phyloP scores from a whole-genome alignment of 768 basidiomycete genomes.

The Rhizopogon vulgaris region DNA sequence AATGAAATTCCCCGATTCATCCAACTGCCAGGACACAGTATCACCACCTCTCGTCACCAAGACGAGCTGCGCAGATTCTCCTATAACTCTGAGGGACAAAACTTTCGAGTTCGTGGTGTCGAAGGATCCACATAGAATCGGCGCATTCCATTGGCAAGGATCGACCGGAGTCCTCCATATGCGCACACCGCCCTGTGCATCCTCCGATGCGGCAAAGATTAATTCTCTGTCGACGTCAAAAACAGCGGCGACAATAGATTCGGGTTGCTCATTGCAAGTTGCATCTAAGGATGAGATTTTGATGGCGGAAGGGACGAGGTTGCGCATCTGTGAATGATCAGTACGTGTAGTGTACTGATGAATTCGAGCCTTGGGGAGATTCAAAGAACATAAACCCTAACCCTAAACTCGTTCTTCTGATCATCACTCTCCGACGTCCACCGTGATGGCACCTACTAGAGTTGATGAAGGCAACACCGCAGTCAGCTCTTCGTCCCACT shows the following conservation, averaged over 20 bases:
- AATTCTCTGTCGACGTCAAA: constrained; percentile 61
- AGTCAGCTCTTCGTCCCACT: not conserved
- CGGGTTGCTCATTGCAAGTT: constrained; percentile 12
- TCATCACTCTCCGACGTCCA: too few relatives aligned
- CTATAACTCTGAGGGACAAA: constrained; percentile 60
- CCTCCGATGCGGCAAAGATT: constrained; percentile 56
- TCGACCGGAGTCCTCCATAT: constrained; percentile 40
- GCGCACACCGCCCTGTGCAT: constrained; percentile 50
- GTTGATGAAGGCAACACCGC: not conserved
- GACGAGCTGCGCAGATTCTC: constrained; percentile 64
- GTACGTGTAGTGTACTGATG: too few relatives aligned
- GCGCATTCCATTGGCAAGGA: constrained; percentile 8
- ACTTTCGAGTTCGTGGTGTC: constrained; percentile 33
- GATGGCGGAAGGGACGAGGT: constrained; percentile 41
- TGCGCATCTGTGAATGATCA: constrained; percentile 39
- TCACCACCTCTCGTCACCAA: constrained; percentile 75
- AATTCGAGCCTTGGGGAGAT: too few relatives aligned
- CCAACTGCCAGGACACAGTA: constrained; percentile 61
- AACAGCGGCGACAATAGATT: constrained; percentile 40
- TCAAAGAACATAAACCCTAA: constrained; percentile 7
- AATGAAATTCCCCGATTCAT: constrained; percentile 35
- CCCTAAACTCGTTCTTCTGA: constrained; percentile 8
- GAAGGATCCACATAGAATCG: constrained; percentile 21
- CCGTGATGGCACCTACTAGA: not conserved
- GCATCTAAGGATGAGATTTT: constrained; percentile 10